These are phyloP conservation scores for Xerocomellus amylosporus DNA, from an alignment of 768 basidiomycete species.

Conservation along the genomic window DNA sequence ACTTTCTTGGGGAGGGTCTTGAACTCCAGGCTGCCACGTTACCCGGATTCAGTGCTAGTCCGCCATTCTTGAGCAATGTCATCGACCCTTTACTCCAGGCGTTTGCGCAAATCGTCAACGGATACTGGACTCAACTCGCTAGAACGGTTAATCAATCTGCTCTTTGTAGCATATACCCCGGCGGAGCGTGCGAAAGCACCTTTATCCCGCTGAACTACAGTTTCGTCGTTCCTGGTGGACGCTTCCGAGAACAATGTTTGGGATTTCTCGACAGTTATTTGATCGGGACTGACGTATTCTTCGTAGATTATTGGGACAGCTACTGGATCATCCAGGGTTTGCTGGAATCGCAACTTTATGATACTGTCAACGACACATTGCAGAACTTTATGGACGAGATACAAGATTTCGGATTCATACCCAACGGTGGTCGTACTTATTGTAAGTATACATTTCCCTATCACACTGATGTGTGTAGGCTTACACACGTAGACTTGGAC, in stretches of 20 bases:
- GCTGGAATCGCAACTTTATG: slow-evolving; percentile 73
- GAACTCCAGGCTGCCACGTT: slow-evolving; percentile 69
- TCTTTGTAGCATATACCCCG: slow-evolving; percentile 52
- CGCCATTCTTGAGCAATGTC: slow-evolving; percentile 70
- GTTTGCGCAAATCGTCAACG: slow-evolving; percentile 77
- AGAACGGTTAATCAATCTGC: slow-evolving; percentile 68
- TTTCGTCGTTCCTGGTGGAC: slow-evolving; percentile 84
- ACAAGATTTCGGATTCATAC: slow-evolving; percentile 81
- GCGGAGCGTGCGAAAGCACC: slow-evolving; percentile 69
- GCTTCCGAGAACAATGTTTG: slow-evolving; percentile 84
- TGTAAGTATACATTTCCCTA: slow-evolving; percentile 41
- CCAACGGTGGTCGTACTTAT: slow-evolving; percentile 91
- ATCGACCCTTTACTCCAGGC: slow-evolving; percentile 65
- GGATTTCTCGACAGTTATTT: slow-evolving; percentile 21
- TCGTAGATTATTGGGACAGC: slow-evolving; percentile 59
- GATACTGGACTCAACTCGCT: slow-evolving; percentile 81
- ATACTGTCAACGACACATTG: slow-evolving; percentile 70
- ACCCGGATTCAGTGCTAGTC: slow-evolving; percentile 56
- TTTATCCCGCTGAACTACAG: slow-evolving; percentile 90
- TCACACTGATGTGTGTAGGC: not conserved
- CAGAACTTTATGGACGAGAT: slow-evolving; percentile 97
- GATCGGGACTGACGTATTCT: not conserved
- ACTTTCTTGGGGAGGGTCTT: slow-evolving; percentile 83
- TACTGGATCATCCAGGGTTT: slow-evolving; percentile 89
- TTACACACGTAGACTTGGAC: slow-evolving; percentile 57